Evolutionary conservation across 371 early-diverging fungal genomes (phyloP).

Genomic region (Mortierella polycephala): DNA sequence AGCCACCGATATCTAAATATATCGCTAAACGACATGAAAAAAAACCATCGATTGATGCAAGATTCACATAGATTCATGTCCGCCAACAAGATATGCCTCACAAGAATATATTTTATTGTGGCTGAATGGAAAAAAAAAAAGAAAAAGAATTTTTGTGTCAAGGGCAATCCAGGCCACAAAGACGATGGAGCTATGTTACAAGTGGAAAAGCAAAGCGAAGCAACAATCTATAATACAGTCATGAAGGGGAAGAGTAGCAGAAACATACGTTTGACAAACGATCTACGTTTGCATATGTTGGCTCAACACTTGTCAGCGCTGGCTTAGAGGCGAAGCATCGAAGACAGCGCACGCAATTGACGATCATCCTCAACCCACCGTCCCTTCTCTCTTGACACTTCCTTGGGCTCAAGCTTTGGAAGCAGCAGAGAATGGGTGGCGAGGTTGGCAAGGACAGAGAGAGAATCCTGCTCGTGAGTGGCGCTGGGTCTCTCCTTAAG

Average conservation of each 20-base stretch:
- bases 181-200: slow-evolving; percentile 12
- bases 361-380: slow-evolving; percentile 61
- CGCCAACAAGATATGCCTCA: too few species aligned
- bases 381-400: slow-evolving; percentile 56
- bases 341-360: slow-evolving; percentile 58
- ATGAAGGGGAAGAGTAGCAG: background rate
- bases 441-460: slow-evolving; percentile 49
- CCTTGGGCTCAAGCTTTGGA: slow-evolving; percentile 54
- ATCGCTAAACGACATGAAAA: too few species aligned
- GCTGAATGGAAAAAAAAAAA: slow-evolving; percentile 10
- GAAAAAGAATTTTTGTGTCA: background rate
- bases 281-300: slow-evolving; percentile 19
- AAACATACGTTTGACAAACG: slow-evolving; percentile 21
- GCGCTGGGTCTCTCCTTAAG: slow-evolving; percentile 18
- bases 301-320: background rate
- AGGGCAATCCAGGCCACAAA: background rate
- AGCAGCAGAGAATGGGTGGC: slow-evolving; percentile 39
- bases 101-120: too few species aligned
- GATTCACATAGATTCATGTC: background rate
- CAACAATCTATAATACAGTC: slow-evolving; percentile 7
- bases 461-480: slow-evolving; percentile 44
- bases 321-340: slow-evolving; percentile 55
- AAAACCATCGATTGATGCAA: background rate
- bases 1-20: too few species aligned
- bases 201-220: background rate